Percentiles rank a stretch among this genome's conserved stretches.
Conservation (phyloP, 2,329 filamentous ascomycete species). For the Colletotrichum sp. region DNA sequence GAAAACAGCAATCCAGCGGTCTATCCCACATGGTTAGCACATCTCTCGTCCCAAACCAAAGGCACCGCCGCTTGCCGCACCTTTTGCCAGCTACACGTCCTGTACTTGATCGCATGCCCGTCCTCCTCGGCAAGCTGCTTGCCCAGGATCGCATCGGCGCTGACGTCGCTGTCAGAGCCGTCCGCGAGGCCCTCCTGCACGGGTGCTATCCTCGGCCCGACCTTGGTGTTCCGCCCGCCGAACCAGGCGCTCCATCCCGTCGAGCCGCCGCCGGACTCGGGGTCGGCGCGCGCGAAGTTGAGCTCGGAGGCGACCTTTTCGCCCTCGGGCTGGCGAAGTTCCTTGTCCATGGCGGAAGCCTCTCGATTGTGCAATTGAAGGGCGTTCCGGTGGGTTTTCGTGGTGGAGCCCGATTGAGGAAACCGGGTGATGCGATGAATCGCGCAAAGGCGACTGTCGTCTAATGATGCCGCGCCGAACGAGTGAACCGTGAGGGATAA, state of each 20-base stretch:
- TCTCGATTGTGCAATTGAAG: neutral
- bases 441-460: neutral
- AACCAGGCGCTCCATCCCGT: conserved; percentile 28
- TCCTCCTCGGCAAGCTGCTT: conserved; percentile 79
- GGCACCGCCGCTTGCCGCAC: neutral
- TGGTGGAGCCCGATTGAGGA: neutral
- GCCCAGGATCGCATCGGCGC: conserved; percentile 53
- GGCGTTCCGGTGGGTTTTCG: neutral
- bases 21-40: conserved; percentile 28
- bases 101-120: conserved; percentile 83
- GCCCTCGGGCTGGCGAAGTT: neutral
- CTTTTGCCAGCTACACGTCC: conserved; percentile 93
- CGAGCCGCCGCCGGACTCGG: conserved; percentile 15
- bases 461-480: neutral
- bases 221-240: conserved; percentile 41
- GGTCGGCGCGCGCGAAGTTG: neutral
- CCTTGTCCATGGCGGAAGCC: conserved; percentile 2
- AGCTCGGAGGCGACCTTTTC: neutral
- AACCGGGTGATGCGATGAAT: neutral
- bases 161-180: conserved; percentile 48
- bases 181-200: conserved; percentile 37
- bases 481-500: neutral
- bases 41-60: rapidly evolving
- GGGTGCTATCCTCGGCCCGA: conserved; percentile 59
- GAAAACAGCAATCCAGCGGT: conserved; percentile 90